Percentiles rank a stretch among this genome's conserved stretches.
These are phyloP conservation scores for Comarum palustre DNA, from an alignment of 306 rosid species.

Conservation along the genomic window DNA sequence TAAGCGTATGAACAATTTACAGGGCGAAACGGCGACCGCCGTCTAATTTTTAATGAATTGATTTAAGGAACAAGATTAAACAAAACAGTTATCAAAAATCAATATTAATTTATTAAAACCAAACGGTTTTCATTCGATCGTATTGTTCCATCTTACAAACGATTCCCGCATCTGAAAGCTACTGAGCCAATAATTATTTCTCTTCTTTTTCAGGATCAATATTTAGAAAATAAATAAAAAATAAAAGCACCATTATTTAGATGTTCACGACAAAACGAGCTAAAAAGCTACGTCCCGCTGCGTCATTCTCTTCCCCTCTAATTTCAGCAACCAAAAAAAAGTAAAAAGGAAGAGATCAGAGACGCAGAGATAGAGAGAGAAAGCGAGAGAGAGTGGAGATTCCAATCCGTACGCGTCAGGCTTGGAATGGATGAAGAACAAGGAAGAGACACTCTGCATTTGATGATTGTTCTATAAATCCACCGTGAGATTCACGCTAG, in stretches of 20 bases:
- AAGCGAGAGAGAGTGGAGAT: constrained; percentile 21
- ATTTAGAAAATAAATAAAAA: neutral
- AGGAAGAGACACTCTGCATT: constrained; percentile 28
- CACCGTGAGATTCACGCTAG: constrained; percentile 22
- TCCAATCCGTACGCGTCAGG: constrained; percentile 15
- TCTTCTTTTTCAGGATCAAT: neutral
- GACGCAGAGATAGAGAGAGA: neutral
- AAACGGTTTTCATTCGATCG: no score
- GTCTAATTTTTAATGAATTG: no score
- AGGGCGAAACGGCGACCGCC: no score
- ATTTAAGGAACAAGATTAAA: no score
- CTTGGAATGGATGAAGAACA: constrained; percentile 28
- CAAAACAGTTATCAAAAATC: no score
- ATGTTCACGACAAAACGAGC: constrained; percentile 21
- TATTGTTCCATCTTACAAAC: no score
- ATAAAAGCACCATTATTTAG: neutral
- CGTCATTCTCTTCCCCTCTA: constrained; percentile 31
- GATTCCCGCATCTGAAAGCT: no score
- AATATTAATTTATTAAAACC: no score
- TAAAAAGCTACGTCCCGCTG: constrained; percentile 27
- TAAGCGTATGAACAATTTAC: no score
- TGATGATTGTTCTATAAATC: constrained; percentile 10
- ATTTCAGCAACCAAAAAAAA: constrained; percentile 14
- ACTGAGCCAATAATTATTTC: neutral
- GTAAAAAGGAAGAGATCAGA: neutral